Evolutionary conservation across 176 grass and related monocot species (phyloP).

Genomic region (Triticum monococcum): DNA sequence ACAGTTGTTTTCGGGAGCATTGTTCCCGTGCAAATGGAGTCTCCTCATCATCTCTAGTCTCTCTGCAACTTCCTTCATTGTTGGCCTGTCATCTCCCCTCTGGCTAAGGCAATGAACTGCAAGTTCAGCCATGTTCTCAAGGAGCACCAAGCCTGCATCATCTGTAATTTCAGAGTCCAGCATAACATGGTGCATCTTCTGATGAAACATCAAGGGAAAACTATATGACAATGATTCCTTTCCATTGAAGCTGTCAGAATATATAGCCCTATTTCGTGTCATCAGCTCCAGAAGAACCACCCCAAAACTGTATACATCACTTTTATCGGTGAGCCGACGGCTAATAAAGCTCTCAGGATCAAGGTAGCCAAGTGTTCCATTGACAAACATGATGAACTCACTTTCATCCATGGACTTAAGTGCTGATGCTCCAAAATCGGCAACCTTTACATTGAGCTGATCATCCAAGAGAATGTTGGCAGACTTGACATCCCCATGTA

Average conservation of each 20-base stretch:
- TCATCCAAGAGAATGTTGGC: neutral
- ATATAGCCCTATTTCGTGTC: conserved; percentile 40
- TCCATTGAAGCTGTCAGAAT: neutral
- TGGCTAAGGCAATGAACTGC: neutral
- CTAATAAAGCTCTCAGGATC: conserved; percentile 53
- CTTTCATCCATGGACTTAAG: conserved; percentile 26
- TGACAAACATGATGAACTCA: conserved; percentile 44
- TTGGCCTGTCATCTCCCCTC: neutral
- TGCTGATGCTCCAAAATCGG: conserved; percentile 52
- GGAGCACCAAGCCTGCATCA: neutral
- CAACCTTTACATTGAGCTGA: neutral
- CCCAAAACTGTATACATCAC: conserved; percentile 51
- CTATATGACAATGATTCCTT: neutral
- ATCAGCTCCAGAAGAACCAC: conserved; percentile 62
- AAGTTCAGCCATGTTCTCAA: neutral
- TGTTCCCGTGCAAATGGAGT: neutral
- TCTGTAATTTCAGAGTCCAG: neutral
- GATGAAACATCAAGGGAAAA: neutral
- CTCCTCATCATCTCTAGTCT: no score
- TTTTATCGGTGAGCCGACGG: conserved; percentile 48
- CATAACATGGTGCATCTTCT: neutral
- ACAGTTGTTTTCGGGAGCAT: neutral
- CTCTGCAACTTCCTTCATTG: neutral
- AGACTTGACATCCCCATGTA: neutral
- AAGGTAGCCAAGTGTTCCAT: conserved; percentile 51